Evolutionary conservation across 768 basidiomycete genomes (phyloP), one percentile per base, ranked within the genome.

Genomic region (Mycena vitilis): DNA sequence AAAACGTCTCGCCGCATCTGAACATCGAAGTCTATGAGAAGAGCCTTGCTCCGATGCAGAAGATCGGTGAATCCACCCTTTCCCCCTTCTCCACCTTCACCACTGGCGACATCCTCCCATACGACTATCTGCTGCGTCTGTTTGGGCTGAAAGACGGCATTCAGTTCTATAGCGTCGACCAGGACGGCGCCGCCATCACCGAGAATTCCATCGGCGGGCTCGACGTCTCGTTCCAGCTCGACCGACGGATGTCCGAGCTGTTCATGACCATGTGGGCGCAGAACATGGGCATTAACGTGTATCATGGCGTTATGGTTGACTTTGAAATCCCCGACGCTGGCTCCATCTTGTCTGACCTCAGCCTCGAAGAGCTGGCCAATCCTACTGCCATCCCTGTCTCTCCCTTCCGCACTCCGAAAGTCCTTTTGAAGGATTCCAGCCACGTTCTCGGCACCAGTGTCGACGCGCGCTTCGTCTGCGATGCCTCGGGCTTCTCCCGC

Each of bases 21-120:
- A 68, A 62, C 30, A 71, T 71, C 48, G 49, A 62, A 18, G 40
- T 71, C n/a, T 71, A 65, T 37, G 67, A 71, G 47, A 71, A 71
- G 63, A 64, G 48, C 38, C 60, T 37, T 22, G 55, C 62, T 20
- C 67, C 71, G n/a, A 34, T 47, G 18, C 63, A 66, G 49, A 72
- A 72, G 51, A 68, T 69, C 47, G 63, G 67, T 5, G 52, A 57
- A n/a, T 48, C 55, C 11, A 69, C 66, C 1, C 57, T 63, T 22
- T 63, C 61, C 3, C 52, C 61, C 2, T 63, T 63, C 54, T 60
- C 66, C 53, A 61, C 60, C 22, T 67, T 61, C 53, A 67, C 66
- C 8, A 67, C 40, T 44, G 66, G 66, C 36, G 53, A 45, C 5
- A 20, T 67, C 42, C 53, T 67, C 36, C 59, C 59, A 20, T 49